A percentile compares a stretch with the other conserved stretches of the same genome.
Conservation (phyloP, 139 green algal species). For the Limnomonas spitsbergensis region DNA sequence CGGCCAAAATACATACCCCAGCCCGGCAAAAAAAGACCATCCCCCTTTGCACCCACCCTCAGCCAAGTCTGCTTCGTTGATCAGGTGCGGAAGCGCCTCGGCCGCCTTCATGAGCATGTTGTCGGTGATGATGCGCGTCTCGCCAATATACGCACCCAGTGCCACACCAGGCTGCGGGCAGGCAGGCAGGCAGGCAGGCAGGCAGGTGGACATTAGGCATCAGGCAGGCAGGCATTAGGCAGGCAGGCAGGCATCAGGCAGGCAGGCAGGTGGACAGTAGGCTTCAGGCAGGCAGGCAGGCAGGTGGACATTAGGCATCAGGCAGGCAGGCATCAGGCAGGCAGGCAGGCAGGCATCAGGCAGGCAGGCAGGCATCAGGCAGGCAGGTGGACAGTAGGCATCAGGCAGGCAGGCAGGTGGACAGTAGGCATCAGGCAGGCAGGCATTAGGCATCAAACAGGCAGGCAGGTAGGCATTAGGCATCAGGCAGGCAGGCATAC, state of each 20-base stretch:
- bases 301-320: no score
- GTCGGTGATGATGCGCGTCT: constrained; percentile 60
- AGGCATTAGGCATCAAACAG: no score
- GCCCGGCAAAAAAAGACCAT: no score
- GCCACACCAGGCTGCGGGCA: constrained; percentile 39
- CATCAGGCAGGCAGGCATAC: no score
- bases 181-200: background rate
- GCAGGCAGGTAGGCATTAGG: no score
- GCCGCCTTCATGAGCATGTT: constrained; percentile 73
- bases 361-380: no score
- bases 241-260: background rate
- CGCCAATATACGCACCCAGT: constrained; percentile 62
- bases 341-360: no score
- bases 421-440: no score
- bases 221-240: background rate
- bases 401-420: no score
- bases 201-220: background rate
- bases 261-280: background rate
- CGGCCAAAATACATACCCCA: no score
- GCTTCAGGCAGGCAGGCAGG: background rate
- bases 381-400: no score
- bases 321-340: no score
- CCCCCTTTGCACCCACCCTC: constrained; percentile 37
- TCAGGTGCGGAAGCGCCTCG: constrained; percentile 62
- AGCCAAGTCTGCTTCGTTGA: constrained; percentile 56